A percentile compares a stretch with the other conserved stretches of the same genome.
Conservation (phyloP, 2,329 filamentous ascomycete species). For the Ustilaginoidea virens region DNA sequence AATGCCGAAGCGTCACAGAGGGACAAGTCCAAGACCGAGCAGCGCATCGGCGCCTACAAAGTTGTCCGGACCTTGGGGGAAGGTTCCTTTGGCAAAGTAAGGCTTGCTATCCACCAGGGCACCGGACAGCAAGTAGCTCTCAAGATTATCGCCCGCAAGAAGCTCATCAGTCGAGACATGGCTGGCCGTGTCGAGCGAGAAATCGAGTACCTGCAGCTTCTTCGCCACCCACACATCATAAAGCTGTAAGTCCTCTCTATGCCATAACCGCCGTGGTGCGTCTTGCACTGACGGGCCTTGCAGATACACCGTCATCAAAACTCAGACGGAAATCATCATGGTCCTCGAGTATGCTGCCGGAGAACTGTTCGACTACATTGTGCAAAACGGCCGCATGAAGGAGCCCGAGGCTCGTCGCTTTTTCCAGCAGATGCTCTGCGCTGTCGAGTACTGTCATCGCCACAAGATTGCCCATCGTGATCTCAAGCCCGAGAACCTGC, state of each 20-base stretch:
- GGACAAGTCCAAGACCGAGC: conserved; percentile 49
- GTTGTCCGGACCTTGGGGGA: conserved; percentile 84
- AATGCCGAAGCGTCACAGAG: conserved; percentile 20
- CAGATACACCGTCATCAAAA: conserved; percentile 94
- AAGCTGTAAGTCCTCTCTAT: conserved; percentile 62
- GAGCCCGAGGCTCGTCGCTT: conserved; percentile 91
- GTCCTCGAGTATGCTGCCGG: conserved; percentile 94
- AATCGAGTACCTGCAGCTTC: conserved; percentile 91
- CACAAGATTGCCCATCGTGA: conserved; percentile 99
- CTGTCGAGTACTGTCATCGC: conserved; percentile 95
- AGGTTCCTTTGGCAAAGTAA: conserved; percentile 97
- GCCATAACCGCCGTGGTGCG: too few species aligned
- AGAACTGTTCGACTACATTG: conserved; percentile 96
- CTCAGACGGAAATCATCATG: conserved; percentile 91
- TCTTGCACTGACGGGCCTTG: neutral
- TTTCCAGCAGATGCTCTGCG: conserved; percentile 98
- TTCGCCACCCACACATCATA: conserved; percentile 96
- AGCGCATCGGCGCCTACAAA: conserved; percentile 83
- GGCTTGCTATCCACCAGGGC: conserved; percentile 82
- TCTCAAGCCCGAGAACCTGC: conserved; percentile 89
- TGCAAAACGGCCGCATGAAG: conserved; percentile 80
- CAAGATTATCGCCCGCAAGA: conserved; percentile 94
- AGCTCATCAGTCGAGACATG: conserved; percentile 95
- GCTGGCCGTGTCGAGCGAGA: conserved; percentile 92
- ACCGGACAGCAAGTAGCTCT: conserved; percentile 92